phyloP scores from a whole-genome alignment of 768 basidiomycete genomes.

The Lentinus brumalis region DNA sequence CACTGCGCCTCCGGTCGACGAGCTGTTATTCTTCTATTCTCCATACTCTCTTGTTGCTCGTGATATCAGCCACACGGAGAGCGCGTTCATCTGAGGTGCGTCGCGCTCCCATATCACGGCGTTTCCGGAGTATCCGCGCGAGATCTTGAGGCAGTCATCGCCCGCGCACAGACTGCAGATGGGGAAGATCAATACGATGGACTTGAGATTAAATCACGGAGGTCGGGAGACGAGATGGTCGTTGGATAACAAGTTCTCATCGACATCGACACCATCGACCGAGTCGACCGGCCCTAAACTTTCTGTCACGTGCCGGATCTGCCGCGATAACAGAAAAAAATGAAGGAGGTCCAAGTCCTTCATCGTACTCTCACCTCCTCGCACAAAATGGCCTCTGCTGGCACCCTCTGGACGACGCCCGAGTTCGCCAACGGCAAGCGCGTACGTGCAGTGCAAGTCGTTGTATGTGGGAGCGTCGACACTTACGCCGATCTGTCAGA shows the following conservation, averaged over 20 bases:
- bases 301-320: slow-evolving; percentile 17
- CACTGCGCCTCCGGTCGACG: too few relatives aligned
- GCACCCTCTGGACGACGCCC: slow-evolving; percentile 62
- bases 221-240: background rate
- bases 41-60: too few relatives aligned
- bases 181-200: background rate
- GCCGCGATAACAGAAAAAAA: slow-evolving; percentile 4
- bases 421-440: slow-evolving; percentile 45
- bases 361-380: slow-evolving; percentile 29
- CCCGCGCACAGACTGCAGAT: too few relatives aligned
- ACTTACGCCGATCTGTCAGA: slow-evolving; percentile 31
- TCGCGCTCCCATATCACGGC: too few relatives aligned
- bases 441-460: slow-evolving; percentile 39
- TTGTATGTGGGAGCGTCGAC: background rate
- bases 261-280: background rate
- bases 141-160: too few relatives aligned
- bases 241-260: slow-evolving; percentile 9
- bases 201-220: background rate
- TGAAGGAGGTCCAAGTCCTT: background rate
- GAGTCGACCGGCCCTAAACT: slow-evolving; percentile 14
- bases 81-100: too few relatives aligned
- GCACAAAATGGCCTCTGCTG: slow-evolving; percentile 55
- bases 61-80: too few relatives aligned
- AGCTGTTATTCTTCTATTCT: too few relatives aligned
- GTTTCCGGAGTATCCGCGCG: too few relatives aligned